Evolutionary conservation across 2,329 filamentous ascomycete genomes (phyloP).

Genomic region (Neoascochyta sp.): DNA sequence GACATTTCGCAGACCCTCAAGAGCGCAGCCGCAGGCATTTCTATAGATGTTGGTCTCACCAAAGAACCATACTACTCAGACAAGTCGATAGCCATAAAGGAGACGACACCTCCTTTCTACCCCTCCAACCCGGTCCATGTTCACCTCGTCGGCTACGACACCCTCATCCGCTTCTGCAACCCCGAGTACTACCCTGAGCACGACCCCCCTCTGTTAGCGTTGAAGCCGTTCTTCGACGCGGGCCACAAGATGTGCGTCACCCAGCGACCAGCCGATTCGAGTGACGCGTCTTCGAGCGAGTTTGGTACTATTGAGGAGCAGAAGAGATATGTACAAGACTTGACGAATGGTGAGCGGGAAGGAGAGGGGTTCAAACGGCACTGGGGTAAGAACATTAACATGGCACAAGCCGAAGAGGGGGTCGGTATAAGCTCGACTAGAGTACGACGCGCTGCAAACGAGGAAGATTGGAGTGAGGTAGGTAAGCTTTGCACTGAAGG

Average conservation of each 20-base stretch:
- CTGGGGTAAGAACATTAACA: conserved; percentile 60
- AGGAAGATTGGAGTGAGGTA: conserved; percentile 48
- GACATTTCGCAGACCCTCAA: conserved; percentile 44
- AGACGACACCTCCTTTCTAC: conserved; percentile 34
- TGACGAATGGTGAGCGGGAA: conserved; percentile 50
- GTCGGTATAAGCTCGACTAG: conserved; percentile 57
- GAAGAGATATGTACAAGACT: conserved; percentile 49
- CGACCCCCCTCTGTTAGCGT: conserved; percentile 48
- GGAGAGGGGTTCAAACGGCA: conserved; percentile 52
- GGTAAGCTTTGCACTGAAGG: conserved; percentile 53
- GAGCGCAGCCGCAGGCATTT: conserved; percentile 12
- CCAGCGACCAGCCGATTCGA: conserved; percentile 50
- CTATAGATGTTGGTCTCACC: conserved; percentile 65
- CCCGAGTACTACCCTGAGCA: conserved; percentile 64
- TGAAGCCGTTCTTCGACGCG: conserved; percentile 60
- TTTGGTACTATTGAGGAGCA: conserved; percentile 59
- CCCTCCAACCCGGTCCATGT: conserved; percentile 50
- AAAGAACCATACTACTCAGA: conserved; percentile 70
- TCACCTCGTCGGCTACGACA: conserved; percentile 73
- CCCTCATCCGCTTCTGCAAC: conserved; percentile 66
- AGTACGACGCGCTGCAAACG: conserved; percentile 56
- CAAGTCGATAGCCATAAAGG: conserved; percentile 61
- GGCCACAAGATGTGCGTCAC: conserved; percentile 61
- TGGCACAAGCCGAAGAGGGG: conserved; percentile 53
- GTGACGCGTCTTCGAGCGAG: conserved; percentile 44